Conservation (phyloP, 345 rosid genomes). For the Geranium brycei region DNA sequence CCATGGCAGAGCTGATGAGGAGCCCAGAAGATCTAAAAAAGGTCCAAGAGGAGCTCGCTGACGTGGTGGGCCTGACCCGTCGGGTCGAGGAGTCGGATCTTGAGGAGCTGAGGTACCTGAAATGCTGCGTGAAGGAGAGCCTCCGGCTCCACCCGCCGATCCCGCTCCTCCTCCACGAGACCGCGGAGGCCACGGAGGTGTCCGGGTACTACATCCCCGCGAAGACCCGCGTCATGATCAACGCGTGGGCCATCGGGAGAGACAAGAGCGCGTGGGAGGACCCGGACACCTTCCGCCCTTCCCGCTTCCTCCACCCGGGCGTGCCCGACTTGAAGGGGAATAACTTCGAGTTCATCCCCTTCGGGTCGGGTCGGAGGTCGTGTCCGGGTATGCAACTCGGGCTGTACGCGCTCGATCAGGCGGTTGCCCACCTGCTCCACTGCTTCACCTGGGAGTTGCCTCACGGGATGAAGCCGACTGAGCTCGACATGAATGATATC, state of each 20-base stretch:
- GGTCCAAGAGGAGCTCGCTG: constrained; percentile 58
- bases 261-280: constrained; percentile 69
- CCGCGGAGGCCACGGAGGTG: constrained; percentile 47
- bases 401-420: constrained; percentile 54
- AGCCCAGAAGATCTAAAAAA: constrained; percentile 49
- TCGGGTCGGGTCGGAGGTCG: constrained; percentile 82
- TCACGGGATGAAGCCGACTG: constrained; percentile 73
- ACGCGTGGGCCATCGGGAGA: constrained; percentile 65
- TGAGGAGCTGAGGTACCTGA: constrained; percentile 48
- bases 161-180: constrained; percentile 85
- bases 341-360: constrained; percentile 75
- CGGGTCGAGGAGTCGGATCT: constrained; percentile 63
- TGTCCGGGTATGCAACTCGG: constrained; percentile 97
- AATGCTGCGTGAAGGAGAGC: constrained; percentile 60
- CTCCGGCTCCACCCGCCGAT: constrained; percentile 88
- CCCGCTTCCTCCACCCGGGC: constrained; percentile 50
- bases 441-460: constrained; percentile 79
- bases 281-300: constrained; percentile 53
- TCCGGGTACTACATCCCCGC: constrained; percentile 59
- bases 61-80: constrained; percentile 67
- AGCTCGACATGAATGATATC: constrained; percentile 69
- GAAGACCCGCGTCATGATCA: constrained; percentile 58
- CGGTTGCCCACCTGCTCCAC: constrained; percentile 64
- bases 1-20: constrained; percentile 61
- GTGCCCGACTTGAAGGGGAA: constrained; percentile 68